Base-by-base conservation (phyloP, 73 alveolate species). In the Paramecium sexaurelia region DNA sequence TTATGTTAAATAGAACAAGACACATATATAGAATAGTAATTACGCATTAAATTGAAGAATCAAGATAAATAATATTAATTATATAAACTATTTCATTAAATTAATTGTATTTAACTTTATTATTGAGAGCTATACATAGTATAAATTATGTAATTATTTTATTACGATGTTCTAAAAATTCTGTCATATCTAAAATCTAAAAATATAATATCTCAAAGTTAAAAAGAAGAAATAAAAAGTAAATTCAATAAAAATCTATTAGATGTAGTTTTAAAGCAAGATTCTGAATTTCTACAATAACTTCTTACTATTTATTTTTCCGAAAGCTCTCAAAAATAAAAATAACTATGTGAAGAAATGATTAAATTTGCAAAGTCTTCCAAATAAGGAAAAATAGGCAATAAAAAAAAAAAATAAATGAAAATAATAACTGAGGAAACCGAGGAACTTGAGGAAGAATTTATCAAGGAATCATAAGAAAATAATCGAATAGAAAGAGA, bases 401-500 rank as follows among this genome's bases (percentile, higher is more conserved):
- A 26, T 27, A 0, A 9, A 11, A 61, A 24, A 26, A 10, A 9
- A 10, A 26, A 17, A 27, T 19, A 61, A 61, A 61, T 61, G 82
- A 61, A 32, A 61, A 61, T 61, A n/a, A 61, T 61, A 20, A 61
- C 82, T 27, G 82, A 61, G 10, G 82, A 61, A 61, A 61, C 82
- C 1, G 82, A 61, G 47, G 82, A 61, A 61, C 40, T 61, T 10
- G 82, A 61, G 9, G 82, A 61, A 24, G 82, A 61, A 6, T 61
- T 61, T 10, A 32, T 27, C 7, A 11, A 24, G 6, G 43, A 1
- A 1, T 32, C 13, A 11, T 27, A 10, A 61, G 4, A 61, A 27
- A 32, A 61, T 15, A 5, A 27, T 32, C 19, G 82, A 22, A 8
- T 27, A 61, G 82, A 26, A 26, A 8, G 10, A 27, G 26, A 27